Percentiles rank a stretch among this genome's conserved stretches.
Evolutionary conservation across 148 eudicot genomes (phyloP).

Genomic region (Chenopodium quinoa): DNA sequence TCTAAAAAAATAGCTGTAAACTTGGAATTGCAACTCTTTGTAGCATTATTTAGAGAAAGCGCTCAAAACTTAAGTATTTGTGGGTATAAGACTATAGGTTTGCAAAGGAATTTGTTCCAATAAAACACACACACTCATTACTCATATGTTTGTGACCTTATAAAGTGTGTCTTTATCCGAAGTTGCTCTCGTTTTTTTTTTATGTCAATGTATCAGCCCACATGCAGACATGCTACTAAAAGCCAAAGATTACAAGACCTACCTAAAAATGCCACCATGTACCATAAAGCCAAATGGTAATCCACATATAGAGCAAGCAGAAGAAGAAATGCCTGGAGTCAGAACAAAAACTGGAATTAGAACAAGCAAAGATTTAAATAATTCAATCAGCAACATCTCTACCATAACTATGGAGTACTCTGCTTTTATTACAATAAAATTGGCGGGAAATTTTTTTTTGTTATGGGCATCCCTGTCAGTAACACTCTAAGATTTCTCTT

Average conservation of each 20-base stretch:
- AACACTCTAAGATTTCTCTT: not conserved
- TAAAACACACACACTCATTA: not conserved
- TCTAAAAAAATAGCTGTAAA: too few relatives aligned
- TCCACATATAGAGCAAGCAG: slow-evolving; percentile 72
- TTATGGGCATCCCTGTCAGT: not conserved
- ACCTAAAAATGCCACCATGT: slow-evolving; percentile 71
- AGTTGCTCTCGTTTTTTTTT: not conserved
- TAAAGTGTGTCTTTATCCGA: not conserved
- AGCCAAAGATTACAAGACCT: slow-evolving; percentile 29
- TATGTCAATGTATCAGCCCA: not conserved
- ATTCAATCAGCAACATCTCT: not conserved
- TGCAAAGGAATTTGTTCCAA: not conserved
- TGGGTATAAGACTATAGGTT: not conserved
- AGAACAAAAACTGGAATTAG: slow-evolving; percentile 32
- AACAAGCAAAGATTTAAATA: slow-evolving; percentile 9
- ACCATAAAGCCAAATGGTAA: slow-evolving; percentile 92
- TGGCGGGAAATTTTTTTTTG: too few relatives aligned
- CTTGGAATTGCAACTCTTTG: too few relatives aligned
- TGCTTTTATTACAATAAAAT: not conserved
- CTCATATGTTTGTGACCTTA: not conserved
- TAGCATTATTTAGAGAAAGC: too few relatives aligned
- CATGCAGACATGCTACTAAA: not conserved
- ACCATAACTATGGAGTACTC: not conserved
- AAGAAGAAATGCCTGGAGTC: slow-evolving; percentile 71
- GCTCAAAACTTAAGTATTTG: not conserved